Evolutionary conservation across 1,284 basidiomycete genomes (phyloP).

Genomic region (Ustilago lituana): DNA sequence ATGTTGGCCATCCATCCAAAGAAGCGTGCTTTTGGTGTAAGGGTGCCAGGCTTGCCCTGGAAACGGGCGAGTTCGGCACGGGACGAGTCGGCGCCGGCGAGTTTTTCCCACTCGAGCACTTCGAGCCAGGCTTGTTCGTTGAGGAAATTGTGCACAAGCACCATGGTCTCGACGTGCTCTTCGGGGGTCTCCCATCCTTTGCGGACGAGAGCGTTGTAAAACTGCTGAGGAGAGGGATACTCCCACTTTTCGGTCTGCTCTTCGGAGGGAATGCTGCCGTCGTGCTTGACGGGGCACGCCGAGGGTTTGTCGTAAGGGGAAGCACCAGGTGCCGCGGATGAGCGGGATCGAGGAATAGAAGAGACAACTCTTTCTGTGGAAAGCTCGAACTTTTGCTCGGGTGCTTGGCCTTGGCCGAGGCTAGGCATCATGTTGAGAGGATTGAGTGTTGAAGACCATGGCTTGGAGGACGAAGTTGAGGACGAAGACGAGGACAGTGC

Average conservation of each 20-base stretch:
- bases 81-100: constrained; percentile 49
- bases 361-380: constrained; percentile 81
- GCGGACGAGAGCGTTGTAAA: constrained; percentile 94
- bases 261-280: constrained; percentile 26
- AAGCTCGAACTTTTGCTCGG: constrained; percentile 74
- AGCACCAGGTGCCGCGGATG: constrained; percentile 58
- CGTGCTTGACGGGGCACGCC: constrained; percentile 63
- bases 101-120: constrained; percentile 88
- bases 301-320: constrained; percentile 61
- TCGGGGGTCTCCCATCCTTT: constrained; percentile 99
- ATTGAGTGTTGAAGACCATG: constrained; percentile 69
- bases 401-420: constrained; percentile 76
- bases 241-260: constrained; percentile 76
- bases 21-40: constrained; percentile 82
- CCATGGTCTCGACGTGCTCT: constrained; percentile 95
- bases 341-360: constrained; percentile 81
- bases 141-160: constrained; percentile 96
- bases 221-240: constrained; percentile 97
- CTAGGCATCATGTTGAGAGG: constrained; percentile 90
- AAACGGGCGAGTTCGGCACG: constrained; percentile 79
- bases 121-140: constrained; percentile 97
- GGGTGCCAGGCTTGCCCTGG: constrained; percentile 87
- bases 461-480: constrained; percentile 25
- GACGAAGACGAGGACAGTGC: constrained; percentile 25
- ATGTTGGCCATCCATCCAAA: constrained; percentile 85